Evolutionary conservation across 495 filamentous ascomycete species (phyloP).

Genomic region (Wilcoxina mikolae): DNA sequence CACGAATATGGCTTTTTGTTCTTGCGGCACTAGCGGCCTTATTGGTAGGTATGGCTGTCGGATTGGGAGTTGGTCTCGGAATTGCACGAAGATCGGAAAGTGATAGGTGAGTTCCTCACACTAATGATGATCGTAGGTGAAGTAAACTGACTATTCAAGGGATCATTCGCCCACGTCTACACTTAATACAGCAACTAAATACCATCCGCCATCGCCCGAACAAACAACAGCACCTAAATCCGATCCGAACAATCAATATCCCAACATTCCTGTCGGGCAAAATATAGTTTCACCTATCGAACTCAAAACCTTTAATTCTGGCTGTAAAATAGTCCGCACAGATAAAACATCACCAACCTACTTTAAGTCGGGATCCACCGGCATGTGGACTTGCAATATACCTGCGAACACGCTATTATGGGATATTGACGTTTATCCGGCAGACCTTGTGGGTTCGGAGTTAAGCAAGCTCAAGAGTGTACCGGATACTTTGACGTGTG

Average conservation of each 20-base stretch:
- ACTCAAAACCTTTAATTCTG: conserved; percentile 3
- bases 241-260: conserved; percentile 18
- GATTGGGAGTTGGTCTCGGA: conserved; percentile 24
- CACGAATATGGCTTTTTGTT: conserved; percentile 13
- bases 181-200: not conserved
- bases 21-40: conserved; percentile 9
- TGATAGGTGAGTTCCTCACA: no score
- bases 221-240: conserved; percentile 17
- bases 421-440: conserved; percentile 11
- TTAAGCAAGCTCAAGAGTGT: conserved; percentile 9
- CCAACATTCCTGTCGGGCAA: conserved; percentile 16
- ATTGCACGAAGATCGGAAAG: conserved; percentile 10
- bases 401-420: conserved; percentile 15
- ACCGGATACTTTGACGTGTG: conserved; percentile 13
- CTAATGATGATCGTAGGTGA: not conserved
- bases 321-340: conserved; percentile 4
- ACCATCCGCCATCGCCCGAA: conserved; percentile 16
- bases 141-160: not conserved
- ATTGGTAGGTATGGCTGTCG: conserved; percentile 15
- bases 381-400: conserved; percentile 20
- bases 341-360: conserved; percentile 8
- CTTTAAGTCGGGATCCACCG: conserved; percentile 17
- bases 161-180: not conserved
- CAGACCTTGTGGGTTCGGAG: not conserved
- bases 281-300: conserved; percentile 11